These are phyloP conservation scores for Punica granatum DNA, from an alignment of 345 rosid genomes.

Conservation along the genomic window DNA sequence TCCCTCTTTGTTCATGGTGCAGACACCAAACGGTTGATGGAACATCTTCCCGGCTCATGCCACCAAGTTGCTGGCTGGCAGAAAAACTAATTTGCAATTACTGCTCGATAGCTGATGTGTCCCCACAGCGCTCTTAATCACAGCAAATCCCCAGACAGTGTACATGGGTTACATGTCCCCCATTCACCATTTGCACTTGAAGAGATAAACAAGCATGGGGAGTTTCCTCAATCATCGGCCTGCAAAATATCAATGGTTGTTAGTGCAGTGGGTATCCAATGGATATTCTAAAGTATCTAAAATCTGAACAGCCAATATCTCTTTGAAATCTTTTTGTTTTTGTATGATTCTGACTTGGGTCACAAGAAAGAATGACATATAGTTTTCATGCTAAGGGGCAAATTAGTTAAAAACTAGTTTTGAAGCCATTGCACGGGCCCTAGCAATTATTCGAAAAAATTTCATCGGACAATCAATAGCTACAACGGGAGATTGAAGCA, in stretches of 20 bases:
- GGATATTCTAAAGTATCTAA: no score
- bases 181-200: constrained; percentile 57
- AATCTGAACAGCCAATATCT: no score
- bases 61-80: constrained; percentile 47
- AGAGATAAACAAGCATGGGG: constrained; percentile 40
- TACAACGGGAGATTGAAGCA: no score
- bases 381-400: no score
- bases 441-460: no score
- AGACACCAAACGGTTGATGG: constrained; percentile 15
- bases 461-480: no score
- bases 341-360: no score
- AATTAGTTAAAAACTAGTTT: no score
- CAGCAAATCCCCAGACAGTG: constrained; percentile 58
- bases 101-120: constrained; percentile 36
- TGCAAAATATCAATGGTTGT: constrained; percentile 40
- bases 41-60: constrained; percentile 17
- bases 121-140: constrained; percentile 27
- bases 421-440: no score
- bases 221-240: constrained; percentile 24
- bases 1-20: not conserved
- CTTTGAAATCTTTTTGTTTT: no score
- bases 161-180: constrained; percentile 69
- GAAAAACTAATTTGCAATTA: constrained; percentile 10
- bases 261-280: constrained; percentile 59
- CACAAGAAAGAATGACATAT: no score